Percentiles rank a stretch among this genome's conserved stretches.
These are phyloP conservation scores for Copromyces sp. DNA, from an alignment of 495 filamentous ascomycete genomes.

Conservation along the genomic window DNA sequence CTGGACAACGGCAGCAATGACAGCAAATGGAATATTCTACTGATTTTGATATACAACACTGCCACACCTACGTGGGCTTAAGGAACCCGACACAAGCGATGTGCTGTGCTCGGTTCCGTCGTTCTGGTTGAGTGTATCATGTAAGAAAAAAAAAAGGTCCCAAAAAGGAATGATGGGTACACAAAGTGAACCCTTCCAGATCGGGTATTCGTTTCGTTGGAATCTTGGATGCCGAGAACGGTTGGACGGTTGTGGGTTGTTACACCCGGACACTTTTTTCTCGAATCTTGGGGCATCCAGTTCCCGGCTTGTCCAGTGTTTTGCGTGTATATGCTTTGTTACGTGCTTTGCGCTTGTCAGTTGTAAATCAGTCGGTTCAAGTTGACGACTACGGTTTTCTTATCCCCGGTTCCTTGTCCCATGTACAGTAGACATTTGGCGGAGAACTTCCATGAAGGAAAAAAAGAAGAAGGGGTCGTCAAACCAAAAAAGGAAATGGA, in stretches of 20 bases:
- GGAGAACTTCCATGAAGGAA: neutral
- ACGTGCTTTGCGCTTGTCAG: too few species aligned
- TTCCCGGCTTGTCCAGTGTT: neutral
- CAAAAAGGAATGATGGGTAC: neutral
- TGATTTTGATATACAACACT: neutral
- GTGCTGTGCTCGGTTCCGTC: neutral
- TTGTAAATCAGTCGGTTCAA: neutral
- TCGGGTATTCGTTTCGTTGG: neutral
- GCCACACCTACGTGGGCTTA: neutral
- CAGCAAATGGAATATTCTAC: neutral
- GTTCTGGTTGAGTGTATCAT: neutral
- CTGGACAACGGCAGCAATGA: neutral
- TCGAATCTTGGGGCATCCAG: neutral
- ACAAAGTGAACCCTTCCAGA: neutral
- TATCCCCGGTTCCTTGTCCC: neutral
- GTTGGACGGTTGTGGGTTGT: neutral
- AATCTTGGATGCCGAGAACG: neutral
- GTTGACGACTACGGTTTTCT: neutral
- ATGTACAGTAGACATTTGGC: neutral
- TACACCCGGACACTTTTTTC: neutral
- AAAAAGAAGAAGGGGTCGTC: neutral
- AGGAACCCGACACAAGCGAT: neutral
- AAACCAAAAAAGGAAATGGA: too few species aligned
- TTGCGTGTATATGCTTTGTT: too few species aligned
- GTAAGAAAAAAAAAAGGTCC: neutral